Evolutionary conservation across 2,329 filamentous ascomycete species (phyloP), one percentile per base, ranked within the genome.

Genomic region (Fusarium siculi): DNA sequence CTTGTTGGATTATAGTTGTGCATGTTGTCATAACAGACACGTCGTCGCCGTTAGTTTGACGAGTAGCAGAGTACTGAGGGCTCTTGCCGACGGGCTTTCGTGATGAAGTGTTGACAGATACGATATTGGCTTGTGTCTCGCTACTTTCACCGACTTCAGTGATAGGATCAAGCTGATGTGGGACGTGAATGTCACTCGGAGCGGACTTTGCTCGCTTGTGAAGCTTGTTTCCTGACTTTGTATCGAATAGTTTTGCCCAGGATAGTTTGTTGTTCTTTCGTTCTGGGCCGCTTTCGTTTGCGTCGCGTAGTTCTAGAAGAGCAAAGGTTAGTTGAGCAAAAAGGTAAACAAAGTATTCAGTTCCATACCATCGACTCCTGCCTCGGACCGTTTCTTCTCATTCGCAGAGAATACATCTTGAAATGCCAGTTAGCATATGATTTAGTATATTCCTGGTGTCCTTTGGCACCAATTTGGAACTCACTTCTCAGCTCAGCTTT

Each of bases 121-220:
- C 21, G 8, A 36, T 28, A 21, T 55, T 16, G 6, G 37, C 32
- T 15, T 34, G 23, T 11, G 40, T n/a, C 11, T 69, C 61, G 5
- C 39, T 54, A 8, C 55, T 53, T 16, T 65, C 66, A 16, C 28
- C 30, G 15, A 52, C 49, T n/a, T 73, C 66, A 3, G 56, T 47
- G 14, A 66, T 66, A 9, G 55, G 34, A 15, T 49, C 42, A 14
- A 73, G 69, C 6, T 39, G 21, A 23, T 61, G 52, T 4, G 49
- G 50, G 19, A 44, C n/a, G 5, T 66, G 40, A 5, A 10, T 15
- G 21, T 43, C 46, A 5, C 32, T 42, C 4, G 70, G 71, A 5
- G 59, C 66, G 5, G 71, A 73, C 18, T 61, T 69, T 18, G 50
- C 23, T 19, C 70, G 70, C 30, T 70, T 73, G 16, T 70, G 70